A percentile compares a stretch with the other conserved stretches of the same genome.
phyloP scores from a whole-genome alignment of 2,329 filamentous ascomycete genomes.

The Talaromyces rugulosus region DNA sequence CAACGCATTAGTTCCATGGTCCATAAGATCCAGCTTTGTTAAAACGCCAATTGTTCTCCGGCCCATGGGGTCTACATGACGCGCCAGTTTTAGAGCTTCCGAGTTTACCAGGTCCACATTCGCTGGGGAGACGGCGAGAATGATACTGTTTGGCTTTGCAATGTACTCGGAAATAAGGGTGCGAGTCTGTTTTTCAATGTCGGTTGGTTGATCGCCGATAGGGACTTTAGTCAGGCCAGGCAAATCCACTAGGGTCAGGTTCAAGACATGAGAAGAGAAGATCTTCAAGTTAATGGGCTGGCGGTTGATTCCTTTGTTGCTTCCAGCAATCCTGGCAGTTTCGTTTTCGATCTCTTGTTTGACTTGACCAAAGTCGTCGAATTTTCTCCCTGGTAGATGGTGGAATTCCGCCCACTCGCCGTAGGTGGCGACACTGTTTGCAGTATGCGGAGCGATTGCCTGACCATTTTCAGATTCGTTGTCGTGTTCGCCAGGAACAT shows the following conservation, averaged over 20 bases:
- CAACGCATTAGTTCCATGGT: conserved; percentile 94
- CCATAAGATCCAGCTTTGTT: conserved; percentile 97
- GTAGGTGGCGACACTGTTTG: conserved; percentile 65
- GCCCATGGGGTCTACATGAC: conserved; percentile 93
- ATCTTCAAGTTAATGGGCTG: conserved; percentile 98
- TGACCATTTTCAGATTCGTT: conserved; percentile 66
- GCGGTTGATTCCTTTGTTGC: conserved; percentile 96
- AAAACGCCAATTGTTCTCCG: conserved; percentile 93
- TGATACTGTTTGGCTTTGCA: conserved; percentile 96
- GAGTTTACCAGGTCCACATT: conserved; percentile 99
- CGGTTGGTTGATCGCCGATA: conserved; percentile 93
- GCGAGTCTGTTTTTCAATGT: conserved; percentile 97
- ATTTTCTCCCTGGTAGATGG: conserved; percentile 83
- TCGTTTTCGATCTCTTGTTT: conserved; percentile 97
- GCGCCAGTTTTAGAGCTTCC: conserved; percentile 90
- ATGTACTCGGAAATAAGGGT: conserved; percentile 98
- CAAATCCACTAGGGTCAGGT: conserved; percentile 91
- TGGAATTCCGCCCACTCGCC: conserved; percentile 92
- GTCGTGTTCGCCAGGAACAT: conserved; percentile 70
- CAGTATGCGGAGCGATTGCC: conserved; percentile 67
- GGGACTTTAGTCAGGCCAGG: conserved; percentile 96
- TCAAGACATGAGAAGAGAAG: conserved; percentile 94
- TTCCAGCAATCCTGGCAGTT: conserved; percentile 88
- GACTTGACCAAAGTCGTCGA: conserved; percentile 88
- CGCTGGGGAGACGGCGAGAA: conserved; percentile 91